A percentile compares a stretch with the other conserved stretches of the same genome.
These are phyloP conservation scores for Pichia nanzhaoensis DNA, from an alignment of 805 yeast species.

Conservation along the genomic window DNA sequence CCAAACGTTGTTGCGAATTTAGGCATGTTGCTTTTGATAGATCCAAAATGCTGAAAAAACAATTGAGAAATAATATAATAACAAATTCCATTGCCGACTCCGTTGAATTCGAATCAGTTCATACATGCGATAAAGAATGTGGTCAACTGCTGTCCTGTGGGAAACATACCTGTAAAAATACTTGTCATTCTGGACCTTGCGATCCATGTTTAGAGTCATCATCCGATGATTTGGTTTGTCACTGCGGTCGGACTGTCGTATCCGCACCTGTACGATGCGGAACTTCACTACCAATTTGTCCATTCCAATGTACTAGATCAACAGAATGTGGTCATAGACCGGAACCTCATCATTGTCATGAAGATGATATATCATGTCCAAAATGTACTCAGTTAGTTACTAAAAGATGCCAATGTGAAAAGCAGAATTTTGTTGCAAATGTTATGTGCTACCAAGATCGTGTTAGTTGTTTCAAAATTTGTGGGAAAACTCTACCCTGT, in stretches of 20 bases:
- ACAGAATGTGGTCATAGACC: constrained; percentile 63
- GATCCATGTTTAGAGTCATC: constrained; percentile 74
- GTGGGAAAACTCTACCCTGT: constrained; percentile 43
- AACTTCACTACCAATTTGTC: constrained; percentile 56
- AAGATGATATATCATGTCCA: constrained; percentile 59
- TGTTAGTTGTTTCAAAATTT: constrained; percentile 63
- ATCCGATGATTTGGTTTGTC: constrained; percentile 71
- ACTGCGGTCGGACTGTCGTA: constrained; percentile 73
- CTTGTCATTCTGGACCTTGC: constrained; percentile 78
- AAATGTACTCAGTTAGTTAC: constrained; percentile 51
- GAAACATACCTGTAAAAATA: constrained; percentile 55
- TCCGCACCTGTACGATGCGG: constrained; percentile 87
- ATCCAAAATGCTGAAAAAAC: constrained; percentile 45
- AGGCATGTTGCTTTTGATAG: constrained; percentile 55
- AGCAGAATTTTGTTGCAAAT: constrained; percentile 39
- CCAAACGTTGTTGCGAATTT: constrained; percentile 58
- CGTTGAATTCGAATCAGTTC: constrained; percentile 61
- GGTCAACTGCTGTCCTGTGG: constrained; percentile 58
- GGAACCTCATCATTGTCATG: constrained; percentile 72
- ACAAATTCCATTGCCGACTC: constrained; percentile 38
- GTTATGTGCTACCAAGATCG: constrained; percentile 62
- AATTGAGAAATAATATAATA: constrained; percentile 37
- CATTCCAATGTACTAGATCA: constrained; percentile 53
- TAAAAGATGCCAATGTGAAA: constrained; percentile 28
- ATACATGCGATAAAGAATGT: constrained; percentile 65